A percentile compares a stretch with the other conserved stretches of the same genome.
Conservation (phyloP, 139 green algal genomes). For the Astrephomene gubernaculifera region DNA sequence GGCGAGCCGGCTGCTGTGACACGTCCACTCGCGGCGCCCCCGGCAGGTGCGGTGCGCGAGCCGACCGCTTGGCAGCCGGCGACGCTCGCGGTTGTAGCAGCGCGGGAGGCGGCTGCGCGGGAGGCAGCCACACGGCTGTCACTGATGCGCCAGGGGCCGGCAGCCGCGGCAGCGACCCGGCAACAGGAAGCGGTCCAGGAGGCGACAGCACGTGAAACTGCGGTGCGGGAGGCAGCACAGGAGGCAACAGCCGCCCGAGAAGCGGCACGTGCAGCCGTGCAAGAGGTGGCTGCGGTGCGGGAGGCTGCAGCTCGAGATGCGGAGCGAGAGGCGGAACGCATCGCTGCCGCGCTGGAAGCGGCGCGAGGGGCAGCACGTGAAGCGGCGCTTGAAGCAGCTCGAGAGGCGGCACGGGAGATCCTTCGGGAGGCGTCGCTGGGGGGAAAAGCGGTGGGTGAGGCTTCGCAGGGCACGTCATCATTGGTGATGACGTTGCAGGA, state of each 20-base stretch:
- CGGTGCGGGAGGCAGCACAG: not conserved
- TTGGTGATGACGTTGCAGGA: not conserved
- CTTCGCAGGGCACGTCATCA: not conserved
- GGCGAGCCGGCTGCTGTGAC: too few species aligned
- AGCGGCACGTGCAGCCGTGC: not conserved
- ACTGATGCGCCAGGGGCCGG: too few species aligned
- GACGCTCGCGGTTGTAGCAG: too few species aligned
- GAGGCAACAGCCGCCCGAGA: not conserved
- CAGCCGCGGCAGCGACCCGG: too few species aligned
- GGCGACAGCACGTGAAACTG: not conserved
- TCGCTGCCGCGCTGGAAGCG: not conserved
- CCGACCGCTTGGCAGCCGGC: too few species aligned
- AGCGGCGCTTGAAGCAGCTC: not conserved
- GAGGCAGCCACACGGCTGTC: too few species aligned
- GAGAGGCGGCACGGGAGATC: not conserved
- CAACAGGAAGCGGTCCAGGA: not conserved
- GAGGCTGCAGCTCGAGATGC: too few species aligned
- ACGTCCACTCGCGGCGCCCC: too few species aligned
- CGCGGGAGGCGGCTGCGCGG: too few species aligned
- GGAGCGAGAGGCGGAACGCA: too few species aligned
- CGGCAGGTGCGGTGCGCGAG: too few species aligned
- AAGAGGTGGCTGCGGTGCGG: not conserved
- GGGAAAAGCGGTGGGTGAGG: not conserved
- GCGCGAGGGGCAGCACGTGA: not conserved
- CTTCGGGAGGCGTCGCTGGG: not conserved